phyloP scores from a whole-genome alignment of 495 filamentous ascomycete species.

The Aspergillus coremiiformis region DNA sequence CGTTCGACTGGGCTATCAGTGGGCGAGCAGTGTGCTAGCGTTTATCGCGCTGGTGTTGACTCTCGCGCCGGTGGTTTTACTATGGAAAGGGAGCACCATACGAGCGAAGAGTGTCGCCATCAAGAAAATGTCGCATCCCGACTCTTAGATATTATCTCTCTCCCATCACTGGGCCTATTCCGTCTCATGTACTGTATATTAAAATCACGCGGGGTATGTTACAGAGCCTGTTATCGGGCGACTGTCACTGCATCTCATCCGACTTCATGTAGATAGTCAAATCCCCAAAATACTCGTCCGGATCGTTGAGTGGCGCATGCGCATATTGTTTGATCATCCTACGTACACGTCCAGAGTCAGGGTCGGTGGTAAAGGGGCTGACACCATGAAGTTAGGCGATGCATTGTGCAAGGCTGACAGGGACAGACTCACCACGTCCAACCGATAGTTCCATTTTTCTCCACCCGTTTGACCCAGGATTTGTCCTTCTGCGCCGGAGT shows the following conservation, averaged over 20 bases:
- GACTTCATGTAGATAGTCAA: constrained; percentile 18
- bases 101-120: constrained; percentile 14
- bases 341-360: constrained; percentile 17
- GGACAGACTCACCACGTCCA: constrained; percentile 15
- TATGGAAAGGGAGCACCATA: constrained; percentile 24
- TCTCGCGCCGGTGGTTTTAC: constrained; percentile 25
- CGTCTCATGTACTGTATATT: not conserved
- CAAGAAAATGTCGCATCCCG: constrained; percentile 6
- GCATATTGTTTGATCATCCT: constrained; percentile 17
- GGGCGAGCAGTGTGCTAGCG: constrained; percentile 37
- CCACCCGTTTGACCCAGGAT: constrained; percentile 10
- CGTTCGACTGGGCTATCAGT: constrained; percentile 32
- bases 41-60: constrained; percentile 30
- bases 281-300: constrained; percentile 20
- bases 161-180: not conserved
- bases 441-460: constrained; percentile 11
- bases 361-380: constrained; percentile 20
- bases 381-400: not conserved
- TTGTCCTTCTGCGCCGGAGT: constrained; percentile 6
- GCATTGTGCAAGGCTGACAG: not conserved
- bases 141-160: not conserved
- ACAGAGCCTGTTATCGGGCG: not conserved
- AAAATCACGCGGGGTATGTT: no score
- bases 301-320: constrained; percentile 10
- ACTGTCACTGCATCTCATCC: not conserved